Evolutionary conservation across 345 rosid genomes (phyloP).

Genomic region (Xanthoceras sorbifolium): DNA sequence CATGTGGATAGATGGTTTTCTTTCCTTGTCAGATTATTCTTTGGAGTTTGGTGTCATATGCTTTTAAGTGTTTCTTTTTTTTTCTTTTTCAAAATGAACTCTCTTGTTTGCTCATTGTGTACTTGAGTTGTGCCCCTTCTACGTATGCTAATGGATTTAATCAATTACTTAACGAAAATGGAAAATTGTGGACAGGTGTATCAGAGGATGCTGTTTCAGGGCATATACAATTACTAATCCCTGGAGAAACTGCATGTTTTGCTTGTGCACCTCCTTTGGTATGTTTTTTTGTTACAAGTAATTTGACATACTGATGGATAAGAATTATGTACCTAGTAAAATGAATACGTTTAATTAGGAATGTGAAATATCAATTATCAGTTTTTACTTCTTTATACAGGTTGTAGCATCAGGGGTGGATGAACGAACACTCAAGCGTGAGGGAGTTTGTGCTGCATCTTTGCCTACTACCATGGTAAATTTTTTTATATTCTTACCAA

Average conservation of each 20-base stretch:
- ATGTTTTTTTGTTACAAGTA: conserved; percentile 24
- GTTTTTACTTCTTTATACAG: conserved; percentile 36
- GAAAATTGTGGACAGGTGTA: conserved; percentile 59
- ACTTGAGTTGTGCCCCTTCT: neutral
- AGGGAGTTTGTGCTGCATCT: conserved; percentile 98
- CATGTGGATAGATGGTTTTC: neutral
- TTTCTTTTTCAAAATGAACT: neutral
- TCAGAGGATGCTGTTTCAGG: conserved; percentile 99
- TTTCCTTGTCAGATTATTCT: neutral
- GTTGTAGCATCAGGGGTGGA: conserved; percentile 98
- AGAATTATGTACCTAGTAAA: neutral
- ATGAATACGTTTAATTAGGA: conserved; percentile 1
- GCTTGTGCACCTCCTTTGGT: conserved; percentile 99
- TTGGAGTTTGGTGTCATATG: neutral
- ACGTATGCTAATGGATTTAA: neutral
- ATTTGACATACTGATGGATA: neutral
- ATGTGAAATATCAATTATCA: neutral
- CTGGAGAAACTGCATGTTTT: conserved; percentile 98
- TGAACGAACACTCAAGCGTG: conserved; percentile 91
- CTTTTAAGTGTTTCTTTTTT: neutral
- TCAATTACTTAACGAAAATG: conserved; percentile 2
- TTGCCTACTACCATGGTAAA: conserved; percentile 89
- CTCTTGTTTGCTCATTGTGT: conserved; percentile 2
- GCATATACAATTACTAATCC: conserved; percentile 91
- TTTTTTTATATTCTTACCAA: neutral